Evolutionary conservation across 2,329 filamentous ascomycete species (phyloP), one percentile per base, ranked within the genome.

Genomic region (Pseudocercospora crystallina): DNA sequence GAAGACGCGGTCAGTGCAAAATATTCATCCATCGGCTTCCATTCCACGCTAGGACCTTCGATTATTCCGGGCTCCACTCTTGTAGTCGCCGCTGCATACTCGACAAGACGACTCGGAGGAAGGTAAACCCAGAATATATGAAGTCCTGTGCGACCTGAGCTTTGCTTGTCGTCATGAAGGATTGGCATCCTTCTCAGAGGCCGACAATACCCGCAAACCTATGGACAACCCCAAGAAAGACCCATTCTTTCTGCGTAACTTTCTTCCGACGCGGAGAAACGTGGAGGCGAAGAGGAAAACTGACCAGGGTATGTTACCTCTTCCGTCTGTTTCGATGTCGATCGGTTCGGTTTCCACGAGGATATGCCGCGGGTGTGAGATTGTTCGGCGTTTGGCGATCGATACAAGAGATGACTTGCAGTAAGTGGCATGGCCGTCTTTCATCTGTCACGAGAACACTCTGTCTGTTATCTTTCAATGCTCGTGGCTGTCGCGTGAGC

Each of bases 381-480:
- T 39, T 29, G 9, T 43, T 43, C 40, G 40, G 40, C 29, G 30
- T 43, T 15, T 43, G 26, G 40, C 40, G 34, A 38, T 38, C 35
- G 14, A 38, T n/a, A 10, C 14, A 15, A n/a, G 35, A 12, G 37
- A 39, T 20, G 13, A 14, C 14, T 26, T 20, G 15, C 36, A 15
- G 14, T 8, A 37, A 13, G 43, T 36, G 36, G 12, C 36, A 15
- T 17, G 14, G 10, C 36, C 26, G 15, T n/a, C n/a, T n/a, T n/a
- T n/a, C n/a, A n/a, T n/a, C n/a, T n/a, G n/a, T 8, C 20, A 31
- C 40, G n/a, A 15, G 29, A 43, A 43, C 13, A 13, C 33, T 31
- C 29, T n/a, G 13, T 10, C 29, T 11, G 14, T 42, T 33, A 31
- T 33, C 26, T 31, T 43, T 43, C 29, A 15, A 13, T 12, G 31